These are phyloP conservation scores for Microsporum canis DNA, from an alignment of 2,329 filamentous ascomycete species.

Conservation along the genomic window DNA sequence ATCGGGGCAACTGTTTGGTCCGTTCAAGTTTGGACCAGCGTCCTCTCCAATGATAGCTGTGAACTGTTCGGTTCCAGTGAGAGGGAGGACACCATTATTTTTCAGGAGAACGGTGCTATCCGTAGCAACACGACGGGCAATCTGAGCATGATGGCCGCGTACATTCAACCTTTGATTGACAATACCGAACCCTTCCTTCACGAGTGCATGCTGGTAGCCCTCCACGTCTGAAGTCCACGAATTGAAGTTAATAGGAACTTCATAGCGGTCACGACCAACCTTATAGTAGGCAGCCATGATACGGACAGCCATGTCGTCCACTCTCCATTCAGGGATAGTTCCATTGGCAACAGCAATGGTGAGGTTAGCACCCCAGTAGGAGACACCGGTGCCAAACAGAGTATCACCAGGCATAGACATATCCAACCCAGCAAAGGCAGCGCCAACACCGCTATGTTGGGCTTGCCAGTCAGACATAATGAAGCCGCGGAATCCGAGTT, in stretches of 20 bases:
- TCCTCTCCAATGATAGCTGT: slow-evolving; percentile 73
- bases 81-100: slow-evolving; percentile 63
- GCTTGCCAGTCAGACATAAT: slow-evolving; percentile 64
- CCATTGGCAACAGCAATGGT: slow-evolving; percentile 82
- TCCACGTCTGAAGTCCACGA: slow-evolving; percentile 74
- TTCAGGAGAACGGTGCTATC: slow-evolving; percentile 83
- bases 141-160: slow-evolving; percentile 56
- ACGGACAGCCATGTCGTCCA: slow-evolving; percentile 86
- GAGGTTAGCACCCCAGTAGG: slow-evolving; percentile 77
- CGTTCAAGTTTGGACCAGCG: slow-evolving; percentile 60
- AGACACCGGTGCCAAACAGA: slow-evolving; percentile 57
- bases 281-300: slow-evolving; percentile 58
- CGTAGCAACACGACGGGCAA: slow-evolving; percentile 66
- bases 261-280: slow-evolving; percentile 44
- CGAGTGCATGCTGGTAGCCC: slow-evolving; percentile 55
- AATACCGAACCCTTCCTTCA: slow-evolving; percentile 50
- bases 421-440: slow-evolving; percentile 59
- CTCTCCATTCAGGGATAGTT: slow-evolving; percentile 70
- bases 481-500: slow-evolving; percentile 66
- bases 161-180: slow-evolving; percentile 79
- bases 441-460: slow-evolving; percentile 58
- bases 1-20: slow-evolving; percentile 69
- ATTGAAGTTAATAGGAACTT: slow-evolving; percentile 64
- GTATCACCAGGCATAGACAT: slow-evolving; percentile 83
- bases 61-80: slow-evolving; percentile 62